phyloP scores from a whole-genome alignment of 768 basidiomycete species.

The Psilocybe tampanensis region DNA sequence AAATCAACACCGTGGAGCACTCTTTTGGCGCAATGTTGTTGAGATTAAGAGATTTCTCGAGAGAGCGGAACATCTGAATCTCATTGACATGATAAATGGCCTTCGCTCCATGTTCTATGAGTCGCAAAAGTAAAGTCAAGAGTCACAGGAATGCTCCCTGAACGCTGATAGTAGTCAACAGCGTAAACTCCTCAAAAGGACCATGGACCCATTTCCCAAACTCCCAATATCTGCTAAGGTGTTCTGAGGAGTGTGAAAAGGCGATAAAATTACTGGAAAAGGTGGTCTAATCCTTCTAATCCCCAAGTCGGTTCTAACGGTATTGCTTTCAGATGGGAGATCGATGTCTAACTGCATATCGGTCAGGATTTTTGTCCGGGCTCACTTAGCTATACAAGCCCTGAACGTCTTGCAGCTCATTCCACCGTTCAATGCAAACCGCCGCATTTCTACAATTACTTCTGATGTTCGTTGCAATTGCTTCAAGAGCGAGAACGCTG shows the following conservation, averaged over 20 bases:
- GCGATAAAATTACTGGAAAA: conserved; percentile 32
- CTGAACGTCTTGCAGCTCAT: conserved; percentile 45
- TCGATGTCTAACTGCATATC: conserved; percentile 45
- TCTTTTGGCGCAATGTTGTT: conserved; percentile 69
- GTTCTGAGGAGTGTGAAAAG: conserved; percentile 7
- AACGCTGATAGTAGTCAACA: conserved; percentile 22
- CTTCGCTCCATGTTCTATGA: conserved; percentile 58
- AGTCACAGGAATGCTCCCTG: not conserved
- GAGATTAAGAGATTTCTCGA: conserved; percentile 62
- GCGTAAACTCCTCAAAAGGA: conserved; percentile 54
- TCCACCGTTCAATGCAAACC: conserved; percentile 65
- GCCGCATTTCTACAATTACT: conserved; percentile 74
- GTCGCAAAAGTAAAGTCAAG: conserved; percentile 36
- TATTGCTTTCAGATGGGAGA: conserved; percentile 23
- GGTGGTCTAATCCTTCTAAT: conserved; percentile 30
- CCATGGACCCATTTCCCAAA: conserved; percentile 69
- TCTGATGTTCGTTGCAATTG: conserved; percentile 61
- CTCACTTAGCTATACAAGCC: not conserved
- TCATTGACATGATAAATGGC: conserved; percentile 33
- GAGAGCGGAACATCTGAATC: conserved; percentile 33
- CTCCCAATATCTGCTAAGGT: conserved; percentile 11
- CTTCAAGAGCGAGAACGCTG: conserved; percentile 56
- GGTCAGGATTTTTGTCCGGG: conserved; percentile 37
- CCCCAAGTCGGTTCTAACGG: not conserved
- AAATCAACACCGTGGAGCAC: conserved; percentile 70